phyloP scores from a whole-genome alignment of 2,329 filamentous ascomycete species.

The Trichoderma gracile region DNA sequence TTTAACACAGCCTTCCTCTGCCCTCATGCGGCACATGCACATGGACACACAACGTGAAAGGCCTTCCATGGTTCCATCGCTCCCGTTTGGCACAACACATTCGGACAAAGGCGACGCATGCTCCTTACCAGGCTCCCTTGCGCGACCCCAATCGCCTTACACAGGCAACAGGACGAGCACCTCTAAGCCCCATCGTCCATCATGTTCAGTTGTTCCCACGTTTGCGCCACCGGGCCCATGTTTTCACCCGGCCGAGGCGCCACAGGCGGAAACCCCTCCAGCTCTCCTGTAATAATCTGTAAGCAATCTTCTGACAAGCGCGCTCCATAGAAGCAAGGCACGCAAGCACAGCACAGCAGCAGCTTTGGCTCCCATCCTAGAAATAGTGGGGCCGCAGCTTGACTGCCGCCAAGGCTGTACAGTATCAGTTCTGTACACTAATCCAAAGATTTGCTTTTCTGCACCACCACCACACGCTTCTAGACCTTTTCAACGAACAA shows the following conservation, averaged over 20 bases:
- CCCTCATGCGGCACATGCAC: conserved; percentile 18
- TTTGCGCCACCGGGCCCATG: conserved; percentile 17
- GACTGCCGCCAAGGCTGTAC: not conserved
- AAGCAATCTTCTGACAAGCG: conserved; percentile 3
- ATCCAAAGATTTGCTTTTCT: not conserved
- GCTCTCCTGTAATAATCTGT: conserved; percentile 22
- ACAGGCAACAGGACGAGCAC: not conserved
- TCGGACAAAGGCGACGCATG: not conserved
- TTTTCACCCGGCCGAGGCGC: conserved; percentile 16
- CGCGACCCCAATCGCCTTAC: conserved; percentile 3
- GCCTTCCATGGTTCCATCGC: not conserved
- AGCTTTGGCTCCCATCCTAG: not conserved
- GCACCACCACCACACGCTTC: not conserved
- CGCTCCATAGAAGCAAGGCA: conserved; percentile 20
- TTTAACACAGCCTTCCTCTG: not conserved
- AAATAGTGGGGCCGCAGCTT: conserved; percentile 11
- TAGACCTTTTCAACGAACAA: not conserved
- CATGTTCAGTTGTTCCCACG: not conserved
- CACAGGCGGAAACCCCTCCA: conserved; percentile 21
- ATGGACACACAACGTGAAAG: not conserved
- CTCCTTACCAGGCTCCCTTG: conserved; percentile 1
- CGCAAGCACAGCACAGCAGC: conserved; percentile 15
- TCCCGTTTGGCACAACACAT: too few relatives aligned
- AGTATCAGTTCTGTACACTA: too few relatives aligned
- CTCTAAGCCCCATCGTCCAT: too few relatives aligned